These are phyloP conservation scores for Lactarius sanguifluus DNA, from an alignment of 768 basidiomycete genomes.

Conservation along the genomic window DNA sequence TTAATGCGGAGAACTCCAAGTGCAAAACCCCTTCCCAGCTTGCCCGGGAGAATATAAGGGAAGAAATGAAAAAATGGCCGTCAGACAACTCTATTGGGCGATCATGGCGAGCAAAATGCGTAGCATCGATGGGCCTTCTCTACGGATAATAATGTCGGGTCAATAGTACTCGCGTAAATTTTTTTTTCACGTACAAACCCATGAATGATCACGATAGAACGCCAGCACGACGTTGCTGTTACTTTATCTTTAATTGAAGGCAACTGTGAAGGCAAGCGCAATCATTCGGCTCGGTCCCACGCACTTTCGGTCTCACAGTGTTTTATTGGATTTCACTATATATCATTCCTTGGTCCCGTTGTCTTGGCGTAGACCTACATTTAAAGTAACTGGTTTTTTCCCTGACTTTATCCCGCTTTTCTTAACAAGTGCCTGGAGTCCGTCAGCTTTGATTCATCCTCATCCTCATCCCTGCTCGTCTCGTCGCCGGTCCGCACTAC, in stretches of 20 bases:
- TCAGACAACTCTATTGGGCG: not conserved
- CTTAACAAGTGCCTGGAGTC: too few relatives aligned
- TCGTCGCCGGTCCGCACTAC: too few relatives aligned
- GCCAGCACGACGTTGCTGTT: too few relatives aligned
- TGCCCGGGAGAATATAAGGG: not conserved
- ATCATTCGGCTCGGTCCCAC: slow-evolving; percentile 46
- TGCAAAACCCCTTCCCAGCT: not conserved
- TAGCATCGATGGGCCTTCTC: not conserved
- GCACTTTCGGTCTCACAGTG: too few relatives aligned
- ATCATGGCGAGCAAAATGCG: not conserved
- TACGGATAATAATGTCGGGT: not conserved
- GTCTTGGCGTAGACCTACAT: too few relatives aligned
- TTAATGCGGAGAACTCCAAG: not conserved
- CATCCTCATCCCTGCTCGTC: too few relatives aligned
- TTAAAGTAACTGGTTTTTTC: too few relatives aligned
- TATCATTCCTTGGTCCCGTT: too few relatives aligned
- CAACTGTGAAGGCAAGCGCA: too few relatives aligned
- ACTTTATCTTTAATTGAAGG: slow-evolving; percentile 38
- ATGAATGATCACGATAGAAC: not conserved
- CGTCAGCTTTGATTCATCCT: too few relatives aligned
- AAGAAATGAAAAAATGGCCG: not conserved
- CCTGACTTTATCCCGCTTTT: too few relatives aligned
- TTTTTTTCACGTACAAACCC: not conserved
- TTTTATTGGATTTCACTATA: too few relatives aligned
- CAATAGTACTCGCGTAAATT: not conserved